A percentile compares a stretch with the other conserved stretches of the same genome.
Conservation (phyloP, 768 basidiomycete species). For the Sutorius australiensis region DNA sequence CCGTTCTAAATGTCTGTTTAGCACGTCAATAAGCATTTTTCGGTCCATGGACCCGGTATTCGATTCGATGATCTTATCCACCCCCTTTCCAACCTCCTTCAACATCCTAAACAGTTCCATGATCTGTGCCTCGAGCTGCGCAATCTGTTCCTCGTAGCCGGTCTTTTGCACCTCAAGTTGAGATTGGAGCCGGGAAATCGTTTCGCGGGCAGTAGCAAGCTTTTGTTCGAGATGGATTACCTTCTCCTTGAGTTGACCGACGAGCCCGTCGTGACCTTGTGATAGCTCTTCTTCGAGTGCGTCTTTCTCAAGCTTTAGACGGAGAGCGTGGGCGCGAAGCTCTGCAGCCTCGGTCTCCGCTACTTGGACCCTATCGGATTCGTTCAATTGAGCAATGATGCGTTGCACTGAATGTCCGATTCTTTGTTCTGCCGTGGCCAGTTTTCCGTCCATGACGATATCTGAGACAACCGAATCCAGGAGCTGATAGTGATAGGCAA, state of each 20-base stretch:
- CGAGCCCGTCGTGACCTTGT: slow-evolving; percentile 76
- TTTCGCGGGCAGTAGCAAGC: slow-evolving; percentile 73
- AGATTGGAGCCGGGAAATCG: slow-evolving; percentile 67
- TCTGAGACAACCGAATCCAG: slow-evolving; percentile 87
- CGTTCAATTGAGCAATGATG: slow-evolving; percentile 85
- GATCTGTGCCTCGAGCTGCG: slow-evolving; percentile 87
- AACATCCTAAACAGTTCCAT: slow-evolving; percentile 94
- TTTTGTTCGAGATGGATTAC: slow-evolving; percentile 71
- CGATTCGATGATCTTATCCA: slow-evolving; percentile 69
- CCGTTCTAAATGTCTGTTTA: slow-evolving; percentile 81
- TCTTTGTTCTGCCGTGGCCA: slow-evolving; percentile 77
- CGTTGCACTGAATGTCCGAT: slow-evolving; percentile 87
- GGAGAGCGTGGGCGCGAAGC: slow-evolving; percentile 58
- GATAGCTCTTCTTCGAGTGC: slow-evolving; percentile 76
- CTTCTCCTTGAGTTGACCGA: slow-evolving; percentile 75
- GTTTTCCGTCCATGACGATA: slow-evolving; percentile 89
- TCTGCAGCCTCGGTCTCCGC: slow-evolving; percentile 74
- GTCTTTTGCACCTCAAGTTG: slow-evolving; percentile 74
- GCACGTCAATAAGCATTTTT: slow-evolving; percentile 70
- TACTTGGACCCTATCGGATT: slow-evolving; percentile 77
- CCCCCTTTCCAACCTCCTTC: slow-evolving; percentile 73
- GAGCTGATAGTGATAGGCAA: slow-evolving; percentile 87
- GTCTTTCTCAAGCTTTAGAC: slow-evolving; percentile 79
- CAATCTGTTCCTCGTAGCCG: slow-evolving; percentile 81
- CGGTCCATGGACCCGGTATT: slow-evolving; percentile 66